A percentile compares a stretch with the other conserved stretches of the same genome.
Conservation (phyloP, 208 protist species). For the Crithidia thermophila region DNA sequence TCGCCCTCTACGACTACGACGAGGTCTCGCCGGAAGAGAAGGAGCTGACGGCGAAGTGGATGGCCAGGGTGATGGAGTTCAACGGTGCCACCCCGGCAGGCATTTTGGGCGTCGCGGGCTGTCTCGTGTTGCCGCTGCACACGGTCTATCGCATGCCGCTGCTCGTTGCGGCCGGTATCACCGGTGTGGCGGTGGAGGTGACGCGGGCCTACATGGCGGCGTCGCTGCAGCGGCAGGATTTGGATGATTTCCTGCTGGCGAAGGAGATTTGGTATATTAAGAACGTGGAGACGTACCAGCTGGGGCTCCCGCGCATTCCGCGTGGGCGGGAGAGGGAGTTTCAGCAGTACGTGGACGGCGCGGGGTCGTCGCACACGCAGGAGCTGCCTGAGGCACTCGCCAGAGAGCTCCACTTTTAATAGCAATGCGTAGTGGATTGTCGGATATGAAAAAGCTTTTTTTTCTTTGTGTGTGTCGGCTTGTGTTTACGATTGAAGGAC, state of each 20-base stretch:
- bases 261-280: constrained; percentile 94
- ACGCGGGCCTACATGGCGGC: constrained; percentile 81
- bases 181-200: constrained; percentile 72
- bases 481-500: too few species aligned
- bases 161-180: constrained; percentile 64
- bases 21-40: constrained; percentile 84
- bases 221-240: constrained; percentile 75
- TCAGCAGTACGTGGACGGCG: constrained; percentile 62
- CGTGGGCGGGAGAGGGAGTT: constrained; percentile 75
- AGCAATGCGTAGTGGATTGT: background rate
- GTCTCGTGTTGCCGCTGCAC: constrained; percentile 76
- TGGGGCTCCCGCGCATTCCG: constrained; percentile 78
- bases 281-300: constrained; percentile 89
- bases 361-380: constrained; percentile 23
- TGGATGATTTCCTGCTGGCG: constrained; percentile 86
- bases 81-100: constrained; percentile 74
- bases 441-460: background rate
- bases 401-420: constrained; percentile 40
- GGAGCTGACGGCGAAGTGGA: constrained; percentile 83
- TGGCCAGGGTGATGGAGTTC: constrained; percentile 85
- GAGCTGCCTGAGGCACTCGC: constrained; percentile 55
- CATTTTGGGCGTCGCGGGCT: constrained; percentile 66
- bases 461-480: background rate
- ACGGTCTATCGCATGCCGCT: constrained; percentile 83
- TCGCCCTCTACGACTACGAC: constrained; percentile 88